phyloP scores from a whole-genome alignment of 177 flowering plant genomes.

The Vitis hybrid region DNA sequence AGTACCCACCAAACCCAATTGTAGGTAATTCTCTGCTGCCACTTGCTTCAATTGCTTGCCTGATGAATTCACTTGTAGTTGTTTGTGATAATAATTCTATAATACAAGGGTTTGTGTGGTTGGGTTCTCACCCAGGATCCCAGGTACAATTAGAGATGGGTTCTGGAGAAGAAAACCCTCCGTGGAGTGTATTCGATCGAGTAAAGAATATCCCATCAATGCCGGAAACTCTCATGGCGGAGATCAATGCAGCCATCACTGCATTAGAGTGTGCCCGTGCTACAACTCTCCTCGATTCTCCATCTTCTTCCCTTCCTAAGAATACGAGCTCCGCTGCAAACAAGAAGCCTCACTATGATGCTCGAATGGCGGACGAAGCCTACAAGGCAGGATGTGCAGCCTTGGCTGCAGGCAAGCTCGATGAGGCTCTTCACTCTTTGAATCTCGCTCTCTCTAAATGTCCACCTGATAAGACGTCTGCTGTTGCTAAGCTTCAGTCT shows the following conservation, averaged over 20 bases:
- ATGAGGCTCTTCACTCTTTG: constrained; percentile 60
- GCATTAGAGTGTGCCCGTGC: constrained; percentile 62
- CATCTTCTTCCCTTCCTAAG: constrained; percentile 19
- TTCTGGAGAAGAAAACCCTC: constrained; percentile 24
- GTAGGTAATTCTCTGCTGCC: background rate
- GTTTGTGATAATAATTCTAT: background rate
- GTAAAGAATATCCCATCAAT: constrained; percentile 44
- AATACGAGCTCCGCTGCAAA: constrained; percentile 11
- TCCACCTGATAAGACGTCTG: constrained; percentile 74
- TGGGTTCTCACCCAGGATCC: too few relatives aligned
- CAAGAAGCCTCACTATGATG: constrained; percentile 37
- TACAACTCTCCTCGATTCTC: constrained; percentile 33
- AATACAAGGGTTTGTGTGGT: constrained; percentile 1
- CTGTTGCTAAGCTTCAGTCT: constrained; percentile 74
- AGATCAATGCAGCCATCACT: constrained; percentile 61
- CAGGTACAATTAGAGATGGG: constrained; percentile 20
- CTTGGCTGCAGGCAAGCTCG: constrained; percentile 68
- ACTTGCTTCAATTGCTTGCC: too few relatives aligned
- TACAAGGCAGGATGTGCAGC: constrained; percentile 73
- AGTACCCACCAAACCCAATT: too few relatives aligned
- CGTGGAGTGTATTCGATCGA: constrained; percentile 64
- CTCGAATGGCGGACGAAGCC: constrained; percentile 65
- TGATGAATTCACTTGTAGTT: constrained; percentile 8
- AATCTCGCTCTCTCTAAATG: constrained; percentile 66
- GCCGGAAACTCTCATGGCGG: constrained; percentile 76